Base-by-base conservation (phyloP, 2,329 filamentous ascomycete genomes). In the Fusarium sp. region DNA sequence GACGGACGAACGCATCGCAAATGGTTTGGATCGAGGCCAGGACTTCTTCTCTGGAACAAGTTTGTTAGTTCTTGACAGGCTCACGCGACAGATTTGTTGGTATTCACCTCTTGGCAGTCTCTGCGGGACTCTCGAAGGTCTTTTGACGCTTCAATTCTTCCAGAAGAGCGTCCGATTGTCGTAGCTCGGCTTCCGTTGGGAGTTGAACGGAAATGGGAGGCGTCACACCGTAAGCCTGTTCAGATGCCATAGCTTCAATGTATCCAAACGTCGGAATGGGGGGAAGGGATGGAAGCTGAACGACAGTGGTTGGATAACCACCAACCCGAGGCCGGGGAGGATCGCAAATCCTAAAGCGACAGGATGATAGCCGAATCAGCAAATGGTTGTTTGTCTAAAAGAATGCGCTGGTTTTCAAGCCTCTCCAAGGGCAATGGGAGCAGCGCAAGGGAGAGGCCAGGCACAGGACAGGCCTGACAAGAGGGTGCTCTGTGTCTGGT, bases 91-190 rank as follows among this genome's bases (percentile, higher is more conserved):
- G 3, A 48, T 17, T 20, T 34, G 18, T 22, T 54, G 34, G 51
- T 11, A 54, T 82, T 70, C 84, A 94, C 94, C 95, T 92, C 82
- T 93, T 94, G 72, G 94, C 89, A 7, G 94, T 97, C 80, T 97
- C 96, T 48, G 93, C 88, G 20, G 91, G 89, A 59, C 90, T 90
- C 83, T 98, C 96, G 78, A 98, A 99, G 59, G 96, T 98, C 83
- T 97, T 96, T 83, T 98, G 94, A 45, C 88, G 88, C 81, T 94
- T 94, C 70, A 99, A 85, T 83, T 98, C 95, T 63, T 93, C 90
- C 64, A 98, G 89, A 50, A 99, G 89, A 63, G 91, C 87, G 75
- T 94, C 91, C 77, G 94, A 97, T 57, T 93, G 89, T 73, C 92
- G 88, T 64, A 92, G 89, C 82, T 99, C 96, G 42, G 89, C 85